These are phyloP conservation scores for Bassia scoparia DNA, from an alignment of 148 eudicot genomes.

Conservation along the genomic window DNA sequence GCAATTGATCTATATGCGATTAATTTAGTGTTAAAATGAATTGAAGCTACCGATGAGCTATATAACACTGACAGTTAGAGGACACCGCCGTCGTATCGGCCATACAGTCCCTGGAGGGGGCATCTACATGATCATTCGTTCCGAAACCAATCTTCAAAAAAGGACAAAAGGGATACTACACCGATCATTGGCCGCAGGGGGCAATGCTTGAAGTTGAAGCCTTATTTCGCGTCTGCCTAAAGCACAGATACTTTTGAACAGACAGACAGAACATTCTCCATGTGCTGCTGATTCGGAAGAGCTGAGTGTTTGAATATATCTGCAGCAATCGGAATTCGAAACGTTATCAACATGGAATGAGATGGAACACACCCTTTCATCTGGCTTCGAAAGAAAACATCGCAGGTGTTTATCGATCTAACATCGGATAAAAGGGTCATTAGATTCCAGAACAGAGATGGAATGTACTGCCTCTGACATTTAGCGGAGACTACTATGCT, in stretches of 20 bases:
- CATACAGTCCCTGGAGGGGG: conserved; percentile 21
- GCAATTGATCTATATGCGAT: no score
- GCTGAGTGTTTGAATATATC: conserved; percentile 12
- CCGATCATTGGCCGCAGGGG: conserved; percentile 32
- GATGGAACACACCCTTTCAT: conserved; percentile 38
- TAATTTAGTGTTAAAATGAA: background rate
- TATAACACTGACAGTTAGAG: conserved; percentile 4
- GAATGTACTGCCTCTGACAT: conserved; percentile 30
- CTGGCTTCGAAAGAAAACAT: conserved; percentile 26
- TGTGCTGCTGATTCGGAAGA: conserved; percentile 31
- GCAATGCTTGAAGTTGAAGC: conserved; percentile 2
- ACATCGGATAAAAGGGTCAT: conserved; percentile 15
- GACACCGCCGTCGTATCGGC: conserved; percentile 25
- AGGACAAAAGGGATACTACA: conserved; percentile 21
- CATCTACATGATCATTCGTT: background rate
- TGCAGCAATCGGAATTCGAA: background rate
- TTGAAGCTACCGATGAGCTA: background rate
- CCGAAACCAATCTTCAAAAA: conserved; percentile 9
- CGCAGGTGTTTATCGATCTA: conserved; percentile 22
- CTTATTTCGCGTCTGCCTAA: background rate
- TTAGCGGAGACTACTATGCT: conserved; percentile 15
- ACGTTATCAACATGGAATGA: conserved; percentile 22
- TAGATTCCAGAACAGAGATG: conserved; percentile 8
- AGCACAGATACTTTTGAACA: conserved; percentile 1
- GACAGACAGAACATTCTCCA: conserved; percentile 29